Evolutionary conservation across 177 flowering plant species (phyloP).

Genomic region (Vitis hybrid): DNA sequence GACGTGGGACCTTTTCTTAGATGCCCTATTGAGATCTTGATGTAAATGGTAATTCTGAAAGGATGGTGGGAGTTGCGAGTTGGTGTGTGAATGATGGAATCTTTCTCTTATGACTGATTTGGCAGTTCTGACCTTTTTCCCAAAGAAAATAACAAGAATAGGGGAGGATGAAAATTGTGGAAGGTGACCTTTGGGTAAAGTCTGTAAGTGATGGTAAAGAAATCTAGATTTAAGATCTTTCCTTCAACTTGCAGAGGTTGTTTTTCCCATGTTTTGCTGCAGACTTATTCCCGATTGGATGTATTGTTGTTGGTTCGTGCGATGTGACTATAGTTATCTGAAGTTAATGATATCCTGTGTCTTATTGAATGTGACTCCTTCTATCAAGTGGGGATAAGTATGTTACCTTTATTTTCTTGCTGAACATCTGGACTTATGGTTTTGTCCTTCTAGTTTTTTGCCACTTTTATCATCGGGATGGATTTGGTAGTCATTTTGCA

Average conservation of each 20-base stretch:
- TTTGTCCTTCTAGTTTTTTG: slow-evolving; percentile 4
- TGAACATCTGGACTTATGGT: background rate
- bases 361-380: background rate
- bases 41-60: slow-evolving; percentile 21
- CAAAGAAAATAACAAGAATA: slow-evolving; percentile 4
- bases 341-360: background rate
- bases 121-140: slow-evolving; percentile 22
- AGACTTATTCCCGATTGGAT: background rate
- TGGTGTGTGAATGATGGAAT: slow-evolving; percentile 33
- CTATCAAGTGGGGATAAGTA: slow-evolving; percentile 4
- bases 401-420: background rate
- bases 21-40: slow-evolving; percentile 26
- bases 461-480: background rate
- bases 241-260: slow-evolving; percentile 3
- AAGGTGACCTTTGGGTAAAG: slow-evolving; percentile 11
- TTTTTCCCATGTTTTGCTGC: background rate
- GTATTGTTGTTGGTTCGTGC: background rate
- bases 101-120: slow-evolving; percentile 21
- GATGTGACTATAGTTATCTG: background rate
- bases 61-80: slow-evolving; percentile 13
- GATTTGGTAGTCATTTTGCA: background rate
- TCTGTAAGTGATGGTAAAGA: slow-evolving; percentile 1
- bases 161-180: slow-evolving; percentile 8
- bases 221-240: slow-evolving; percentile 2
- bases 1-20: slow-evolving; percentile 44